Evolutionary conservation across 2,329 filamentous ascomycete genomes (phyloP).

Genomic region (Fusarium burgessii): DNA sequence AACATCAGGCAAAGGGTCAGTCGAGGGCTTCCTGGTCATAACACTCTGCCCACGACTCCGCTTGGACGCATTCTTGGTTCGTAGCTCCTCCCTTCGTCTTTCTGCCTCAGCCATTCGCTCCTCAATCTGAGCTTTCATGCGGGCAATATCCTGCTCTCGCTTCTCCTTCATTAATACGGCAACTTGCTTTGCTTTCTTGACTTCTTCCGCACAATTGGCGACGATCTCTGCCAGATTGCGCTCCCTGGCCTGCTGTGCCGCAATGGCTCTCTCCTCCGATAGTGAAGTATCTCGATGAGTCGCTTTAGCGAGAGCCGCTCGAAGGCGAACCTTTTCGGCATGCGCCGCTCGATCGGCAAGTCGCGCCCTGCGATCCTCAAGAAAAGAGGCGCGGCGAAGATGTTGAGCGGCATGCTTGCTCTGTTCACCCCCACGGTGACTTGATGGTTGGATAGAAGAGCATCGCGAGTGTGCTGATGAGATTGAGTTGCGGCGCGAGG

Average conservation of each 20-base stretch:
- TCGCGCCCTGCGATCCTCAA: conserved; percentile 83
- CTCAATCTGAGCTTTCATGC: conserved; percentile 80
- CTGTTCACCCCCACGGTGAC: conserved; percentile 68
- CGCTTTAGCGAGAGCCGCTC: conserved; percentile 80
- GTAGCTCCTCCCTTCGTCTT: conserved; percentile 73
- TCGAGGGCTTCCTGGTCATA: conserved; percentile 60
- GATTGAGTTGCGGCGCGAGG: conserved; percentile 82
- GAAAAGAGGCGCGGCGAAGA: conserved; percentile 81
- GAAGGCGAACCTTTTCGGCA: conserved; percentile 83
- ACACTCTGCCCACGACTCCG: conserved; percentile 67
- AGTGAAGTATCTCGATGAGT: conserved; percentile 72
- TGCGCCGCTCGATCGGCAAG: conserved; percentile 84
- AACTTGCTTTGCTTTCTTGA: conserved; percentile 84
- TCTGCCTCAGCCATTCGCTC: conserved; percentile 84
- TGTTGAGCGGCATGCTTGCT: conserved; percentile 84
- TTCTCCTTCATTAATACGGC: conserved; percentile 85
- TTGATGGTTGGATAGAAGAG: conserved; percentile 67
- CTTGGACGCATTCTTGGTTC: conserved; percentile 65
- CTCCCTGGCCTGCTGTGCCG: conserved; percentile 81
- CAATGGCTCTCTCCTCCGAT: conserved; percentile 81
- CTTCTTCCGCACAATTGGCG: conserved; percentile 83
- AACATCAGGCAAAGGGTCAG: conserved; percentile 61
- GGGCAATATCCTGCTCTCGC: conserved; percentile 78
- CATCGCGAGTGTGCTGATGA: conserved; percentile 80
- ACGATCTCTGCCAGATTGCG: conserved; percentile 86